Percentiles rank a stretch among this genome's conserved stretches.
Conservation (phyloP, 768 basidiomycete species). For the Sutorius australiensis region DNA sequence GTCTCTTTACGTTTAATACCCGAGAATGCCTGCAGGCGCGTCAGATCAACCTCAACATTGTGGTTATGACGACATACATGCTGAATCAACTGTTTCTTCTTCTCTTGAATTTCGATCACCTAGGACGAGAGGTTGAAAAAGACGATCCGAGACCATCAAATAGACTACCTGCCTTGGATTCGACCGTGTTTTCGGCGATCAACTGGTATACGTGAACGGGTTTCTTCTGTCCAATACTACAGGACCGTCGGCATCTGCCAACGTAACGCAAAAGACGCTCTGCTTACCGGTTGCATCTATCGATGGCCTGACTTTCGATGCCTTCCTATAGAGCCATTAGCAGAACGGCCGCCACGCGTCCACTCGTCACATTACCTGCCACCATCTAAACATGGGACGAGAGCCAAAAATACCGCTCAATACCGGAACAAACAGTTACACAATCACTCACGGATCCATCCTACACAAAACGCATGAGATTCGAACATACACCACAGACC, state of each 20-base stretch:
- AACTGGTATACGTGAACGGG: slow-evolving; percentile 84
- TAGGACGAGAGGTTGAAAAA: slow-evolving; percentile 16
- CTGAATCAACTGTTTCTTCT: slow-evolving; percentile 75
- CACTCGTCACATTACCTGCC: slow-evolving; percentile 48
- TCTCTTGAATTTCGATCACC: slow-evolving; percentile 84
- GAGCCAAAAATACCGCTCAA: slow-evolving; percentile 11
- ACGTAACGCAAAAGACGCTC: not conserved
- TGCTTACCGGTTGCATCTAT: slow-evolving; percentile 65
- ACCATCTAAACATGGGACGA: slow-evolving; percentile 50
- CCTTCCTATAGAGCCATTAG: slow-evolving; percentile 49
- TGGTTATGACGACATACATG: slow-evolving; percentile 43
- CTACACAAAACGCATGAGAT: slow-evolving; percentile 33
- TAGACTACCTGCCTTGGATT: slow-evolving; percentile 61
- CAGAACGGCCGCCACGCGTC: not conserved
- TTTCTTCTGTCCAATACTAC: slow-evolving; percentile 75
- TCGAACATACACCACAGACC: not conserved
- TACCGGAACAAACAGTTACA: not conserved
- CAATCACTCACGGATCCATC: slow-evolving; percentile 72
- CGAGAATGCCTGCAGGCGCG: slow-evolving; percentile 65
- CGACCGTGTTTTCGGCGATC: slow-evolving; percentile 86
- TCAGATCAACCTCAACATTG: not conserved
- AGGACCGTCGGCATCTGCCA: slow-evolving; percentile 3
- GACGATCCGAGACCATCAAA: not conserved
- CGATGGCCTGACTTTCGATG: slow-evolving; percentile 82
- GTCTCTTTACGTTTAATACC: slow-evolving; percentile 76